A percentile compares a stretch with the other conserved stretches of the same genome.
Evolutionary conservation across 495 filamentous ascomycete species (phyloP).

Genomic region (Aspergillus leporis): DNA sequence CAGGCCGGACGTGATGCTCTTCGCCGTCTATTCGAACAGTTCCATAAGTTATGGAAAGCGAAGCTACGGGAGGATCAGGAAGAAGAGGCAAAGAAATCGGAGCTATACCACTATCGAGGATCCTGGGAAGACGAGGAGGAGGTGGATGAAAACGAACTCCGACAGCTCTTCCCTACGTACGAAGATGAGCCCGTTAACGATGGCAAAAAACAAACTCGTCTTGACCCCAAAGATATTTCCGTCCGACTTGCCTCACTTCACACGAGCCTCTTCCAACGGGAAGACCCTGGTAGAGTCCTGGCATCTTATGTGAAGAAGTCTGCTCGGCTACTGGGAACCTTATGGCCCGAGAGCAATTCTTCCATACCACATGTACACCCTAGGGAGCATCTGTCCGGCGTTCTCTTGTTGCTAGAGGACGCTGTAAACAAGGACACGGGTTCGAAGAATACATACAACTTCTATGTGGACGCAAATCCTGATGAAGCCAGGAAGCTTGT

Average conservation of each 20-base stretch:
- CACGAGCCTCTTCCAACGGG: constrained; percentile 45
- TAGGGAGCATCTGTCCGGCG: constrained; percentile 60
- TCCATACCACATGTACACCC: constrained; percentile 41
- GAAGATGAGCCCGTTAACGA: constrained; percentile 47
- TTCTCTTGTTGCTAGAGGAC: constrained; percentile 63
- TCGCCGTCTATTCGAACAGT: constrained; percentile 57
- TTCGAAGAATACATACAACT: constrained; percentile 64
- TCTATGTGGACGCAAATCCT: constrained; percentile 81
- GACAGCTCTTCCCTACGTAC: constrained; percentile 78
- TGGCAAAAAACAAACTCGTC: constrained; percentile 23
- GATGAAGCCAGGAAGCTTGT: constrained; percentile 71
- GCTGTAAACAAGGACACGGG: constrained; percentile 45
- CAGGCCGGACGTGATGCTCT: constrained; percentile 32
- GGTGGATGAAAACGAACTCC: constrained; percentile 73
- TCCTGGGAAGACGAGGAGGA: constrained; percentile 71
- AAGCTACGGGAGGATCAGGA: constrained; percentile 72
- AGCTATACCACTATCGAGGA: constrained; percentile 80
- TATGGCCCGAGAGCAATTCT: constrained; percentile 33
- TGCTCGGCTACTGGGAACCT: constrained; percentile 37
- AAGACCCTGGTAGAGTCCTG: constrained; percentile 30
- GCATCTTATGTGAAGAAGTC: constrained; percentile 41
- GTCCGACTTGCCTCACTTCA: constrained; percentile 55
- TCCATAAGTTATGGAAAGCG: constrained; percentile 77
- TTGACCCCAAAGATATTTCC: constrained; percentile 48
- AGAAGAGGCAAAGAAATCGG: constrained; percentile 65